Conservation (phyloP, 257 asterid species). For the Solanum appendiculatum region DNA sequence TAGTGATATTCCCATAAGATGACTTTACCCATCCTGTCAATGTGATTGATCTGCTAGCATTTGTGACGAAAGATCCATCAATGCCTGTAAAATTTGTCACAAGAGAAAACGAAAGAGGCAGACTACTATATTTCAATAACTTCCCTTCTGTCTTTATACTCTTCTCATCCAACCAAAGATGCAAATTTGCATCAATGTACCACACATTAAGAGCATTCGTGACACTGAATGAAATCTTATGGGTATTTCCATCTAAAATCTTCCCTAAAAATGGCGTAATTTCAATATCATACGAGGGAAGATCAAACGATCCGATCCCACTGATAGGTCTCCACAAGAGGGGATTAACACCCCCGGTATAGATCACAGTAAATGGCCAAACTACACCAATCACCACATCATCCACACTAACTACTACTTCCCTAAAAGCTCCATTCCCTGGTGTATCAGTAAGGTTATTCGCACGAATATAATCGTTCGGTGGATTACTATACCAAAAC, state of each 20-base stretch:
- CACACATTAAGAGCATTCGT: slow-evolving; percentile 66
- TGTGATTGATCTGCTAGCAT: slow-evolving; percentile 35
- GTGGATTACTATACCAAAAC: slow-evolving; percentile 59
- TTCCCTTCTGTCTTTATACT: slow-evolving; percentile 38
- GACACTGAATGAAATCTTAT: slow-evolving; percentile 42
- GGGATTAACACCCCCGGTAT: slow-evolving; percentile 78
- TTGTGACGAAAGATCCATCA: slow-evolving; percentile 45
- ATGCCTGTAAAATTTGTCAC: slow-evolving; percentile 40
- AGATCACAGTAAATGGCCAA: slow-evolving; percentile 77
- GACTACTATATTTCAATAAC: slow-evolving; percentile 13
- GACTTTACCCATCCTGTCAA: slow-evolving; percentile 59
- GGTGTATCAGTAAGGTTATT: slow-evolving; percentile 29
- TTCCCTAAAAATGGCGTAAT: slow-evolving; percentile 53
- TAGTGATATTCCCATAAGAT: slow-evolving; percentile 41
- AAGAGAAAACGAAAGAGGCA: slow-evolving; percentile 19
- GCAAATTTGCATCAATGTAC: slow-evolving; percentile 81
- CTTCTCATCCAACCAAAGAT: slow-evolving; percentile 63
- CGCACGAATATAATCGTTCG: slow-evolving; percentile 39
- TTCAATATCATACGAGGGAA: slow-evolving; percentile 66
- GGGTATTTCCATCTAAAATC: slow-evolving; percentile 51
- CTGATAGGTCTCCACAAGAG: slow-evolving; percentile 76
- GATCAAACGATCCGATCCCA: slow-evolving; percentile 73
- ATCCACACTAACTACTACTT: slow-evolving; percentile 50
- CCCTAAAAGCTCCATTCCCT: slow-evolving; percentile 77
- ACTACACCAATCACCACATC: slow-evolving; percentile 36